Evolutionary conservation across 495 filamentous ascomycete species (phyloP), one percentile per base, ranked within the genome.

Genomic region (Penicillium angulare): DNA sequence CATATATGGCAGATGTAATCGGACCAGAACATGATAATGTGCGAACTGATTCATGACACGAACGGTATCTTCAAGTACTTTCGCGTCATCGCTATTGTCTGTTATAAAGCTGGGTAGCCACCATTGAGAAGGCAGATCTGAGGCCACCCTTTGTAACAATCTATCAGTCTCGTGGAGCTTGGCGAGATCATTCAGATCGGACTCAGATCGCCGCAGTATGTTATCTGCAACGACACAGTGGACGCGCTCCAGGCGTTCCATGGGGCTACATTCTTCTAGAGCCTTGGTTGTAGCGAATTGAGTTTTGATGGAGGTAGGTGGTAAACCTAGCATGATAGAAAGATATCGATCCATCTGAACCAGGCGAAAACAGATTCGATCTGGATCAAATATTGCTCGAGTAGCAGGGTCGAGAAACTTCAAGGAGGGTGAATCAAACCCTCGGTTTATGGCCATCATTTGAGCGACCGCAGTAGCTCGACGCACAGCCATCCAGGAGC

Each of bases 271-370:
- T 12, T 10, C 47, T 45, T 57, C 40, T 13, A 57, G 33, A 12
- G 39, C 43, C 22, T 53, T 32, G 7, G 43, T 32, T 8, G 32
- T 55, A n/a, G 47, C 33, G 31, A 61, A 65, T 15, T 67, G 64
- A 2, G 44, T 22, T 31, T 76, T 67, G 16, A 57, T 43, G 13
- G 71, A 61, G 5, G 41, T 63, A 31, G 71, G 70, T 8, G 77
- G 77, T 10, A 80, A 57, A 9, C 76, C 77, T 3, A 79, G 59
- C n/a, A 74, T 64, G 7, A 78, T 38, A 10, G 70, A 71, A 10
- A 74, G 43, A 29, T 71, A 69, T 8, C 71, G 64, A 33, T 79
- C 76, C 43, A 50, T 52, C 34, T 55, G 16, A 3, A 48, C 40
- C 41, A 62, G 23, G 10, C 42, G 48, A 39, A 62, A 56, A 15